Conservation (phyloP, 1,284 basidiomycete genomes). For the Cystobasidium slooffiae region DNA sequence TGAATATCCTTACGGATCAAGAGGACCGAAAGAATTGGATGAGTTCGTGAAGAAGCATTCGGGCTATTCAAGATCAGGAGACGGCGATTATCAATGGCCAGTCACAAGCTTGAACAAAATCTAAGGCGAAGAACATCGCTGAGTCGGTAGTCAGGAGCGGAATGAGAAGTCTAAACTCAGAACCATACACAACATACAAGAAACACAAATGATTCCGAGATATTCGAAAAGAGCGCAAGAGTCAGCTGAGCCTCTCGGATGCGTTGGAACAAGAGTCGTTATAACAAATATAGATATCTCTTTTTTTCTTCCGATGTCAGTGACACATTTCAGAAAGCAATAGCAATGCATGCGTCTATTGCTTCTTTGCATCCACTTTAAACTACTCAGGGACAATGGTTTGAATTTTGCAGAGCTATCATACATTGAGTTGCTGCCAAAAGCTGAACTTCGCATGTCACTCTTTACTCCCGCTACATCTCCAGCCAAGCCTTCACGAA, state of each 20-base stretch:
- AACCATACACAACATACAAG: no score
- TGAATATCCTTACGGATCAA: slow-evolving; percentile 85
- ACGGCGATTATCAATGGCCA: slow-evolving; percentile 44
- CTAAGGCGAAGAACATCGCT: neutral
- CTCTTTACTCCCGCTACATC: neutral
- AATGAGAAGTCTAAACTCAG: no score
- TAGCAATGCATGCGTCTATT: no score
- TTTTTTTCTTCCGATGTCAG: no score
- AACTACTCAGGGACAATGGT: neutral
- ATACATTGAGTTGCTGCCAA: neutral
- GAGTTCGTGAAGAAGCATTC: slow-evolving; percentile 70
- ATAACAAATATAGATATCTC: no score
- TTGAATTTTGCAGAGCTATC: neutral
- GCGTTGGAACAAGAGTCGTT: no score
- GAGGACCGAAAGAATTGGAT: slow-evolving; percentile 84
- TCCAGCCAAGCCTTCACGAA: slow-evolving; percentile 83
- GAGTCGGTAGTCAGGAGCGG: neutral
- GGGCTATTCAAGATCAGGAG: slow-evolving; percentile 71
- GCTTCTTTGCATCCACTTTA: no score
- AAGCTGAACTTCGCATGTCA: neutral
- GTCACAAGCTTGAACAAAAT: slow-evolving; percentile 30
- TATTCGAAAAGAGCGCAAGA: no score
- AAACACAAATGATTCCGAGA: no score
- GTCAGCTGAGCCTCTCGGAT: no score
- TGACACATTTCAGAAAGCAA: no score